Evolutionary conservation across 225 moss, liverwort and hornwort genomes (phyloP), one percentile per base, ranked within the genome.

Genomic region (Lunularia cruciata): DNA sequence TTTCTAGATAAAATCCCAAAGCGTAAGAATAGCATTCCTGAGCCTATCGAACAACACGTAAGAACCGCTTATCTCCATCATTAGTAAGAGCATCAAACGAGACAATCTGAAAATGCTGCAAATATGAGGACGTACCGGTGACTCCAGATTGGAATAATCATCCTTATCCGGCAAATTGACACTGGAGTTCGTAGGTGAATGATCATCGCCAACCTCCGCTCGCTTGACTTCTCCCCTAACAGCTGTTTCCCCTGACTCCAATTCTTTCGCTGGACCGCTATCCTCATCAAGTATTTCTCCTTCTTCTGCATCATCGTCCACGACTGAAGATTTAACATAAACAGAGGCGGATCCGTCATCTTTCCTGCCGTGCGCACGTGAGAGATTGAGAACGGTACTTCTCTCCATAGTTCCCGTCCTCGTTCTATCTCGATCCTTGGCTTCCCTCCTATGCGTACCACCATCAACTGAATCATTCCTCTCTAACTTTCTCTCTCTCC

Each of bases 281-380:
- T 83, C 82, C 26, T 78, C 82, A 8, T 83, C 82, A 12, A 72
- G 71, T 68, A 83, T 83, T 65, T 83, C 82, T 38, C 82, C 82
- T 46, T 83, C 82, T 49, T 83, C 82, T 31, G 75, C 75, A 19
- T 79, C 79, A 19, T 80, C 80, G 25, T 75, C 78, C 8, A 72
- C 25, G 32, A 48, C 26, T 5, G 36, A 20, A 33, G 72, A 30
- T 53, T 65, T 56, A 2, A 35, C 51, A 55, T 62, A 19, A 10
- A 49, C 45, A 18, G 49, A 46, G 43, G 40, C 27, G 20, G 27
- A 20, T 1, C 18, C 56, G 40, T 30, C 60, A 5, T 42, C 38
- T 61, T 68, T 73, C 58, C 46, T 57, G 32, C 33, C 47, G 18
- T 73, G 20, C 16, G 43, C 6, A 19, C 25, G 54, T 16, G 16